Evolutionary conservation across 1,284 basidiomycete species (phyloP).

Genomic region (Lignosus rhinocerotis): DNA sequence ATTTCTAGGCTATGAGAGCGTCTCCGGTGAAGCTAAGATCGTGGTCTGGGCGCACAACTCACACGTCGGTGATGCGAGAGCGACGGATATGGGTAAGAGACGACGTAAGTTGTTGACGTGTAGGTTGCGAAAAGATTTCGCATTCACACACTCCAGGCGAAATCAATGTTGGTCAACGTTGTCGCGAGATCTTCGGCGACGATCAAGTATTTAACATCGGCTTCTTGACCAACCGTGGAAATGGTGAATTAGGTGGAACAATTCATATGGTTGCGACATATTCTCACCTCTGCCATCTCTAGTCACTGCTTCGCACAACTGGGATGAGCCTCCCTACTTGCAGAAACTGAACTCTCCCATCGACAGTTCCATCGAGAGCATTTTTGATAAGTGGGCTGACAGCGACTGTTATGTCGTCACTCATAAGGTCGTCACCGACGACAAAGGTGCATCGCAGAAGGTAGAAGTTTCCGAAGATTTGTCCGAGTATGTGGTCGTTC

Average conservation of each 20-base stretch:
- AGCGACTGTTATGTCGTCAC: constrained; percentile 28
- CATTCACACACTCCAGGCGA: constrained; percentile 19
- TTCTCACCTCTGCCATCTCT: not conserved
- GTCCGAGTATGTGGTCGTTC: constrained; percentile 21
- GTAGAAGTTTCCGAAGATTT: constrained; percentile 23
- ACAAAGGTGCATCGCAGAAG: constrained; percentile 24
- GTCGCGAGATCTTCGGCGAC: constrained; percentile 31
- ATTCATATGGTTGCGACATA: not conserved
- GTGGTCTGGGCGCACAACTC: constrained; percentile 35
- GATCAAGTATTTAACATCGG: constrained; percentile 32
- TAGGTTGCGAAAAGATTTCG: not conserved
- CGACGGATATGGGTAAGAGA: constrained; percentile 31
- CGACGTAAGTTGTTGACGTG: constrained; percentile 16
- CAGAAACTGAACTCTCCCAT: constrained; percentile 29
- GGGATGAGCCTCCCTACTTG: constrained; percentile 31
- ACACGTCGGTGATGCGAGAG: constrained; percentile 32
- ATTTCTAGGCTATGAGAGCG: constrained; percentile 18
- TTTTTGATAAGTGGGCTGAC: constrained; percentile 25
- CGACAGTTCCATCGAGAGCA: constrained; percentile 25
- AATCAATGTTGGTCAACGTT: constrained; percentile 33
- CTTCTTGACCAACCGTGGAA: constrained; percentile 30
- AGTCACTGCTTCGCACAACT: constrained; percentile 32
- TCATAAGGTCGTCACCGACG: constrained; percentile 22
- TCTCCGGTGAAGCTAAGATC: constrained; percentile 25
- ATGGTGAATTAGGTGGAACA: constrained; percentile 11